Percentiles rank a stretch among this genome's conserved stretches.
Evolutionary conservation across 176 grass and related monocot species (phyloP).

Genomic region (Stipa capillata): DNA sequence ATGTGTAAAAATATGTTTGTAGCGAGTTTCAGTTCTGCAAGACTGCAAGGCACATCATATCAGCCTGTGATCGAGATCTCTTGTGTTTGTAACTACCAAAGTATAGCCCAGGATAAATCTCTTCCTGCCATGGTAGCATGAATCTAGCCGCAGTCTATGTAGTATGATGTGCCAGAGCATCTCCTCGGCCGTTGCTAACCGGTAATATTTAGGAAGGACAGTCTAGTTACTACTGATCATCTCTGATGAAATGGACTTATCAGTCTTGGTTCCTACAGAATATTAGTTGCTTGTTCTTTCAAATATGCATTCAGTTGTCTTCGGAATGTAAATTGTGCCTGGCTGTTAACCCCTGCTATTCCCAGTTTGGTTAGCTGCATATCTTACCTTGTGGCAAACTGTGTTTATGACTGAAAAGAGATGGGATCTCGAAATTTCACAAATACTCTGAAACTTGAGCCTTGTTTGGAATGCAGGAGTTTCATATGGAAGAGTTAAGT

Average conservation of each 20-base stretch:
- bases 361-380: neutral
- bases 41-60: neutral
- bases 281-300: neutral
- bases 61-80: neutral
- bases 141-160: neutral
- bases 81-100: neutral
- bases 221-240: neutral
- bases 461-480: too few relatives aligned
- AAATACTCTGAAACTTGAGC: too few relatives aligned
- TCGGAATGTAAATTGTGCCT: neutral
- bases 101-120: conserved; percentile 8
- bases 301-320: neutral
- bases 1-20: conserved; percentile 3
- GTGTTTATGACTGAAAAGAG: neutral
- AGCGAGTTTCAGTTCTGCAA: neutral
- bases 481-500: too few relatives aligned
- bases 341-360: neutral
- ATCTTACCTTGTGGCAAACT: neutral
- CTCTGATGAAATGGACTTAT: neutral
- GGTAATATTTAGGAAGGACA: neutral
- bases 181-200: conserved; percentile 9
- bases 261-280: too few relatives aligned
- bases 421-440: neutral
- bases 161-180: conserved; percentile 35
- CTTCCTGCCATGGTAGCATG: neutral